A percentile compares a stretch with the other conserved stretches of the same genome.
phyloP scores from a whole-genome alignment of 192 early-diverging fungal species.

The Gryganskiella cystojenkinii region DNA sequence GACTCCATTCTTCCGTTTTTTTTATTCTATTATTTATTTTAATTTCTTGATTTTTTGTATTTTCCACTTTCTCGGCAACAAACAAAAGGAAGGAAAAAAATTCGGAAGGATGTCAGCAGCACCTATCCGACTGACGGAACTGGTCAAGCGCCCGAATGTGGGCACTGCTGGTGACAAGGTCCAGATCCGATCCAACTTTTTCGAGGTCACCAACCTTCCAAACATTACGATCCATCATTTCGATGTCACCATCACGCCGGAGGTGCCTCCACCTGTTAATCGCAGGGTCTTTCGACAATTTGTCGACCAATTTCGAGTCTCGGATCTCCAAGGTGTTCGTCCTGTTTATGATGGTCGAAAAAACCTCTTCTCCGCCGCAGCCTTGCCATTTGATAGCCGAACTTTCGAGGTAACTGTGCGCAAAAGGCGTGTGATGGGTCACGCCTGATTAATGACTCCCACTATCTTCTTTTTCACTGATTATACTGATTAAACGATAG shows the following conservation, averaged over 20 bases:
- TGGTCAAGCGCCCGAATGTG: slow-evolving; percentile 53
- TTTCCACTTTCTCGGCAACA: too few species aligned
- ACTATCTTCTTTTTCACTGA: not conserved
- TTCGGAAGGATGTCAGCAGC: too few species aligned
- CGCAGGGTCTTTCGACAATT: slow-evolving; percentile 73
- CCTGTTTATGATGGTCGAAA: slow-evolving; percentile 88
- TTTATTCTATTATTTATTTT: too few species aligned
- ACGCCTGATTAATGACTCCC: not conserved
- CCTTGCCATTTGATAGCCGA: slow-evolving; percentile 61
- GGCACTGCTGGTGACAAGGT: slow-evolving; percentile 58
- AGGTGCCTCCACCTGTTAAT: slow-evolving; percentile 80
- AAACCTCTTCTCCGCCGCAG: slow-evolving; percentile 73
- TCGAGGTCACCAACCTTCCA: slow-evolving; percentile 73
- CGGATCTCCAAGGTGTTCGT: slow-evolving; percentile 64
- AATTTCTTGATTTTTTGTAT: too few species aligned
- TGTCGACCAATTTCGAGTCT: slow-evolving; percentile 58
- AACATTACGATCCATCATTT: slow-evolving; percentile 82
- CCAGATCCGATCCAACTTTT: slow-evolving; percentile 75
- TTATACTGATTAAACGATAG: too few species aligned
- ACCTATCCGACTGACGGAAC: slow-evolving; percentile 47
- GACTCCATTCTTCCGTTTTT: too few species aligned
- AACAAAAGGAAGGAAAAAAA: too few species aligned
- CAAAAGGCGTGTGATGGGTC: too few species aligned
- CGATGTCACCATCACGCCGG: slow-evolving; percentile 80
- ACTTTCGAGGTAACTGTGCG: slow-evolving; percentile 73